Evolutionary conservation across 345 rosid species (phyloP), one percentile per base, ranked within the genome.

Genomic region (Salix exigua): DNA sequence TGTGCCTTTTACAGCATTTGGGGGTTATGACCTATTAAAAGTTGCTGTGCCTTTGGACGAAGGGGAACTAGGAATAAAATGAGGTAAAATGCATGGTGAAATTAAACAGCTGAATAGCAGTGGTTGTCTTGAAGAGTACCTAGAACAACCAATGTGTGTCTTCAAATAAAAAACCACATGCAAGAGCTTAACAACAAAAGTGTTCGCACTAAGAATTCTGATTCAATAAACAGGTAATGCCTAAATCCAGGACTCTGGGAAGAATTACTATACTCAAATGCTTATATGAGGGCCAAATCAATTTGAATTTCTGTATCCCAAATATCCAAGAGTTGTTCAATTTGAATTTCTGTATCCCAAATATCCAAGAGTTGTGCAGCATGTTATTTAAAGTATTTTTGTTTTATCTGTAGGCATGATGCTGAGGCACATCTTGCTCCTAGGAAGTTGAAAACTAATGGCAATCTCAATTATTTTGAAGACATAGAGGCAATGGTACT

Each of bases 401-500:
- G 66, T 73, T 77, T 70, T 69, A 73, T 26, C 79, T 66, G 69
- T 63, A 86, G 89, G 83, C 79, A 79, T 79, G 80, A 83, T 55
- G 48, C 73, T 75, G 93, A 80, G 60, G 75, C 70, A 44, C 86
- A 77, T 69, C 77, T 76, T 80, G 72, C 80, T 66, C 80, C 81
- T n/a, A 88, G 77, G 76, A 87, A 78, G 79, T 75, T 79, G 71
- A 82, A 77, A 55, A 88, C 80, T 73, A 83, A 77, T 82, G 86
- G 76, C 33, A 81, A 80, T 69, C 14, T 74, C 50, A 86, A 80
- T 82, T 75, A 76, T 78, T 79, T 83, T 68, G 90, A 85, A 40
- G 91, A 88, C 78, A 84, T 61, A 82, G 94, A 93, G 74, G 88
- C 89, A 68, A 88, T 85, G 99, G 99, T 93, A 83, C 44, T 46